Evolutionary conservation across 352 stramenopile species (phyloP).

Genomic region (Pythium apleroticum): DNA sequence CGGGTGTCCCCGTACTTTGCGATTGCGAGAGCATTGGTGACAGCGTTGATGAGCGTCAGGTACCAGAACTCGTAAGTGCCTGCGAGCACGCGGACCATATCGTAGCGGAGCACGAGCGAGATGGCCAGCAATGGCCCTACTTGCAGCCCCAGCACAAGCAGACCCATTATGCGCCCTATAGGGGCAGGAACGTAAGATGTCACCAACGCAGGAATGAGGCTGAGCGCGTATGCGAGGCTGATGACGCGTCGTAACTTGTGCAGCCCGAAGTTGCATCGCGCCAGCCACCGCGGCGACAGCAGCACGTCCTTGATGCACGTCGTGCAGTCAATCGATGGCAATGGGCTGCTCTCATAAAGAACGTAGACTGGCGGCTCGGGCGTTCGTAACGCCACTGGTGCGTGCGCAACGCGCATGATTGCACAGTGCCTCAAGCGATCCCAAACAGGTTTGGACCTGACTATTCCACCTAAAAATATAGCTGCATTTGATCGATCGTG

Average conservation of each 20-base stretch:
- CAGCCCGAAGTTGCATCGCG: background rate
- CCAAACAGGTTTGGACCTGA: no score
- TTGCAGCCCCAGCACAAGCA: background rate
- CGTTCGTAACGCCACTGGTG: no score
- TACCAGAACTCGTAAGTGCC: background rate
- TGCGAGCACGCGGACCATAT: background rate
- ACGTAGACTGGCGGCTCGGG: background rate
- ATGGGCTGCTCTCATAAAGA: background rate
- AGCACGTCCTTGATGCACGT: background rate
- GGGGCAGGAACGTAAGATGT: background rate
- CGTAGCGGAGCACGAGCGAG: background rate
- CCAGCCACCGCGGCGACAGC: background rate
- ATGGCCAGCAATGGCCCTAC: background rate
- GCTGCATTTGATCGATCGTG: no score
- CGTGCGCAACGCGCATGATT: no score
- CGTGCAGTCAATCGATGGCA: background rate
- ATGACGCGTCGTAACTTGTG: background rate
- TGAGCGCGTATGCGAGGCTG: background rate
- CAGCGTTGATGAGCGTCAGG: background rate
- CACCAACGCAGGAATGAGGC: background rate
- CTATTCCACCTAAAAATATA: no score
- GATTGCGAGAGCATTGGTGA: background rate
- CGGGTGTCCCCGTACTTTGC: background rate
- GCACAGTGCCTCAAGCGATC: no score
- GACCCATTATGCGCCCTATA: background rate